Evolutionary conservation across 2,329 filamentous ascomycete species (phyloP), one percentile per base, ranked within the genome.

Genomic region (Colletotrichum chlorophyti): DNA sequence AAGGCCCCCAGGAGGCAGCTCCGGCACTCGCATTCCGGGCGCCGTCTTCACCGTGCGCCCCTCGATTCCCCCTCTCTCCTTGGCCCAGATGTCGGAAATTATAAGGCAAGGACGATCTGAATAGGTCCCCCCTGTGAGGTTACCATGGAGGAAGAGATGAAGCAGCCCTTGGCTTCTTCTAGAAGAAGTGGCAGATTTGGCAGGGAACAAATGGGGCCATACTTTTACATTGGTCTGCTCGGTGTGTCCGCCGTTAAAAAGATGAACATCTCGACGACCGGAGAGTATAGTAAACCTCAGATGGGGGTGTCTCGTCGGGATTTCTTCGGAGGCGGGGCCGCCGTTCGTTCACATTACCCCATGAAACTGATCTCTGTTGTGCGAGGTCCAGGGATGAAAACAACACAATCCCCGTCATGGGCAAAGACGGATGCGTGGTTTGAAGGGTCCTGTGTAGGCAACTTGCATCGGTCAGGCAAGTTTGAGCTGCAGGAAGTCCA

Each of bases 121-220:
- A 11, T 6, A 40, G 40, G 34, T 47, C 12, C 10, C 37, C n/a
- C 32, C 3, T 21, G 23, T 3, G 12, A 19, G 12, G 15, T 12
- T 7, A 21, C 49, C 31, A 27, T 17, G 35, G 40, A 29, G 14
- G 8, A 24, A 46, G 15, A 43, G 24, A 45, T 49, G 29, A 55
- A 43, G 9, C 21, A 24, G 19, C 24, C n/a, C 38, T 31, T 31
- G 7, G 7, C 27, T 31, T 7, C 26, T 57, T 57, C 51, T 55
- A 59, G 57, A 59, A 55, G 51, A 32, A 37, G n/a, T 34, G 51
- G 43, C 19, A 42, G 34, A 45, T 53, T 38, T 47, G 48, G 24
- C 7, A 19, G 17, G 27, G 21, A 23, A 34, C 23, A 19, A n/a
- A 42, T 12, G 21, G n/a, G 23, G 26, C 27, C 27, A 21, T 23